Base-by-base conservation (phyloP, 139 green algal genomes). In the Tetraselmis chui region DNA sequence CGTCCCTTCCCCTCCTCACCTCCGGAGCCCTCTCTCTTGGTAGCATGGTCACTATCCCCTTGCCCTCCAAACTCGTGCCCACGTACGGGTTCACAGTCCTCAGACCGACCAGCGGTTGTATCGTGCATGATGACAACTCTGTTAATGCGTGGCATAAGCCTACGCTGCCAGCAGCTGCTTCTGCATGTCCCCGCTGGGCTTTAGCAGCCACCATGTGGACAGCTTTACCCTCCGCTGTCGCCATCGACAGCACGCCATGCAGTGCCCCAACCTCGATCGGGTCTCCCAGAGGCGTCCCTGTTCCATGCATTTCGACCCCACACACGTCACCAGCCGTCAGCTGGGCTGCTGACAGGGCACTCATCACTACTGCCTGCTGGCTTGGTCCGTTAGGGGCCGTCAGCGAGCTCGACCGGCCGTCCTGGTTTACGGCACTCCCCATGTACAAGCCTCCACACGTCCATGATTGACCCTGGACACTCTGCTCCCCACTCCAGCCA, bases 261-360 rank as follows among this genome's bases (percentile, higher is more conserved):
- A 78, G 31, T 31, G 93, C 93, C 1, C 92, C 92, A 0, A 95
- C 80, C 82, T 98, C 94, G 58, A 97, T 97, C 2, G 94, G 93
- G 82, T 97, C 94, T 23, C 94, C 94, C n/a, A 98, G 88, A 2
- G 92, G 83, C 23, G 94, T 98, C 23, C 94, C 94, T 11, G 94
- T 98, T 80, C 94, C 94, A 79, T 97, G 93, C 85, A 95, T 86
- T 27, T 93, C 86, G 58, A 96, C 27, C 2, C 32, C 77, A 0
- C 22, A 24, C 26, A 85, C 23, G 1, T 80, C 11, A 24, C 2
- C 2, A 27, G 82, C 58, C 1, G 30, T 2, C 28, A 91, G 22
- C 0, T 45, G 59, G 23, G 90, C 89, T 25, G 79, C 80, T 30
- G 58, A 67, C 78, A 97, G 84, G 0, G 91, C 92, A 18, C 75